phyloP scores from a whole-genome alignment of 2,329 filamentous ascomycete species.

The Grosmannia huntii region DNA sequence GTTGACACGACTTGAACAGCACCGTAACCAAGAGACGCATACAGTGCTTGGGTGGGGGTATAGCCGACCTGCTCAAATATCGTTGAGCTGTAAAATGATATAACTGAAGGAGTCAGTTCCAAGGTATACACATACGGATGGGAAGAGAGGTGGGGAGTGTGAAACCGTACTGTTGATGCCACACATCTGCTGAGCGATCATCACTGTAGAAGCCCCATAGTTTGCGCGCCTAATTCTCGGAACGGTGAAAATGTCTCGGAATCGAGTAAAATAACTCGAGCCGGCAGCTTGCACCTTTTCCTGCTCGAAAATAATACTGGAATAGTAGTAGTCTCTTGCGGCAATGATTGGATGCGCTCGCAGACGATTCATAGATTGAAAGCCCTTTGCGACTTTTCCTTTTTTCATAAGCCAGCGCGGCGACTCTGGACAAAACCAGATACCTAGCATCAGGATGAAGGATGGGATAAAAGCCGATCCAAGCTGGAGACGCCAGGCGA shows the following conservation, averaged over 20 bases:
- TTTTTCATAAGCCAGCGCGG: slow-evolving; percentile 58
- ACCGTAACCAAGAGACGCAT: slow-evolving; percentile 31
- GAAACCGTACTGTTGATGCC: slow-evolving; percentile 27
- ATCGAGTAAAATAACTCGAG: slow-evolving; percentile 45
- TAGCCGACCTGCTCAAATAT: slow-evolving; percentile 32
- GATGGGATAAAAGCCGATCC: slow-evolving; percentile 49
- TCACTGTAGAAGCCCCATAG: slow-evolving; percentile 62
- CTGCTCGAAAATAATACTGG: slow-evolving; percentile 37
- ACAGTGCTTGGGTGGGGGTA: slow-evolving; percentile 23
- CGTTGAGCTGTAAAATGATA: slow-evolving; percentile 34
- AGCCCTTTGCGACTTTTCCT: slow-evolving; percentile 46
- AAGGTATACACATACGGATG: neutral
- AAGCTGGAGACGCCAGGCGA: slow-evolving; percentile 52
- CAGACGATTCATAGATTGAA: slow-evolving; percentile 36
- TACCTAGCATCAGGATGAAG: slow-evolving; percentile 42
- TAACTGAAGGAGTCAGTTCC: slow-evolving; percentile 10
- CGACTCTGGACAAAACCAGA: slow-evolving; percentile 55
- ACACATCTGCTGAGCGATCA: slow-evolving; percentile 65
- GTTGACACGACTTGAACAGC: slow-evolving; percentile 52
- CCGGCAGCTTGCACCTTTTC: slow-evolving; percentile 39
- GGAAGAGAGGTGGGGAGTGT: neutral
- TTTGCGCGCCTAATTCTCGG: slow-evolving; percentile 59
- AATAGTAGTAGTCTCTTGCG: slow-evolving; percentile 50
- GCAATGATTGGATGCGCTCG: slow-evolving; percentile 42
- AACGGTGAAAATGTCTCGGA: slow-evolving; percentile 54